A percentile compares a stretch with the other conserved stretches of the same genome.
Conservation (phyloP, 2,329 filamentous ascomycete species). For the Nigrospora sphaerica region DNA sequence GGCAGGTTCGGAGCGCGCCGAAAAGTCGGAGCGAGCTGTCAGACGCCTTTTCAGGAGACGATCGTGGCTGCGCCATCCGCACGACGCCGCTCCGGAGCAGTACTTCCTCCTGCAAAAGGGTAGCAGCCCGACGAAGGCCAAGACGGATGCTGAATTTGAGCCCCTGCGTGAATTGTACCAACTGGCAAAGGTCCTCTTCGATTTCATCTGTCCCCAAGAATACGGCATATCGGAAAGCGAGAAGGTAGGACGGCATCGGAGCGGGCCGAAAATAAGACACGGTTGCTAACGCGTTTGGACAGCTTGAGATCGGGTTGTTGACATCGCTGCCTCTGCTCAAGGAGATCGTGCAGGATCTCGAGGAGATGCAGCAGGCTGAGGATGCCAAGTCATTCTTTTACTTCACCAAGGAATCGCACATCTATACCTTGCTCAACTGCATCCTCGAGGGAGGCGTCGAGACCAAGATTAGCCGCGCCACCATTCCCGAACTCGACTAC, state of each 20-base stretch:
- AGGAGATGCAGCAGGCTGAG: constrained; percentile 87
- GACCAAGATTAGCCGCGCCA: constrained; percentile 91
- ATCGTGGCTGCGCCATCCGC: constrained; percentile 49
- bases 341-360: constrained; percentile 93
- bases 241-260: constrained; percentile 42
- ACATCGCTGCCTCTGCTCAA: constrained; percentile 90
- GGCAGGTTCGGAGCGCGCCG: constrained; percentile 16
- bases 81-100: constrained; percentile 54
- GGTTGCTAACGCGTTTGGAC: constrained; percentile 8
- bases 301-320: constrained; percentile 89
- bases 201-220: constrained; percentile 97
- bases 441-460: constrained; percentile 95
- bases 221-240: constrained; percentile 94
- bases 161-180: constrained; percentile 90
- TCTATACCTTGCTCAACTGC: constrained; percentile 96
- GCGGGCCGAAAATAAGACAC: background rate
- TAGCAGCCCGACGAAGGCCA: constrained; percentile 65
- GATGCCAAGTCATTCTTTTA: constrained; percentile 97
- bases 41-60: constrained; percentile 52
- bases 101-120: constrained; percentile 92
- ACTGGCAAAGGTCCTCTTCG: constrained; percentile 88
- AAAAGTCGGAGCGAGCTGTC: constrained; percentile 25
- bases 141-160: constrained; percentile 76
- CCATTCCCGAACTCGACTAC: constrained; percentile 95
- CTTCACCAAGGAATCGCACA: constrained; percentile 98